These are phyloP conservation scores for Fragaria ananassa DNA, from an alignment of 306 rosid genomes.

Conservation along the genomic window DNA sequence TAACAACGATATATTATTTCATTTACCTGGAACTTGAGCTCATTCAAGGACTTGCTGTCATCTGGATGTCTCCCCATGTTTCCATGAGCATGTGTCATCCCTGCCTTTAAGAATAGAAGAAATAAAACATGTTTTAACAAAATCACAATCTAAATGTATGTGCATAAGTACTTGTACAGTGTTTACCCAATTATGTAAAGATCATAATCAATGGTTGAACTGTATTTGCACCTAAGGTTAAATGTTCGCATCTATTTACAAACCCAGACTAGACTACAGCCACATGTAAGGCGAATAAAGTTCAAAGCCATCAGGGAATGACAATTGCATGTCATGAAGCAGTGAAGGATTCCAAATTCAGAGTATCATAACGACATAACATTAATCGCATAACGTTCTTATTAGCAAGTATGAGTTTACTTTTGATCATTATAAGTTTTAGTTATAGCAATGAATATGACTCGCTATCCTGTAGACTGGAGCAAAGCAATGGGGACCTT, in stretches of 20 bases:
- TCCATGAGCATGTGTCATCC: conserved; percentile 41
- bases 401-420: background rate
- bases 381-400: background rate
- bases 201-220: background rate
- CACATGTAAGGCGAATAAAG: background rate
- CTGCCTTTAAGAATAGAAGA: conserved; percentile 29
- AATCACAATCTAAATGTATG: background rate
- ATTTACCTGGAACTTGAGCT: conserved; percentile 45
- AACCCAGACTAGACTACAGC: background rate
- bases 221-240: background rate
- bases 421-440: background rate
- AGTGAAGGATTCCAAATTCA: no score
- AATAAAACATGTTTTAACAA: background rate
- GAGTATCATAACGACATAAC: background rate
- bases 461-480: background rate
- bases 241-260: background rate
- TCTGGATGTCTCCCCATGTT: conserved; percentile 38
- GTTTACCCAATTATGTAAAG: background rate
- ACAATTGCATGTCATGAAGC: background rate
- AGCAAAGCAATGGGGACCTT: background rate
- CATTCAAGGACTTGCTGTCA: conserved; percentile 44
- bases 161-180: background rate
- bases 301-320: background rate
- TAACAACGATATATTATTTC: background rate
- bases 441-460: background rate